Percentiles rank a stretch among this genome's conserved stretches.
Conservation (phyloP, 202 grass and related monocot species). For the Schoenoplectus tabernaemontani region DNA sequence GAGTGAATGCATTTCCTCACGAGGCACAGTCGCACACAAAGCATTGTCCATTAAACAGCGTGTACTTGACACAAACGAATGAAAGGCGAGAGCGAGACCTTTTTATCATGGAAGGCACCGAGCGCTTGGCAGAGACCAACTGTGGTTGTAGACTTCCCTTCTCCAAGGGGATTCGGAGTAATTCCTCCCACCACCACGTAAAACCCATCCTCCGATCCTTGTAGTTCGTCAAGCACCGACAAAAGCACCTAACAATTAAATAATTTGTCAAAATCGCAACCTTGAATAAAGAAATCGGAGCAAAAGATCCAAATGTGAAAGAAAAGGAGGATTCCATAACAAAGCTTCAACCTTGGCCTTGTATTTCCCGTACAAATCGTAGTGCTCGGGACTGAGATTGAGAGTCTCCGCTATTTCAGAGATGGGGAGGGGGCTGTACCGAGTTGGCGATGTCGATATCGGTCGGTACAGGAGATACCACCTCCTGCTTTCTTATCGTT, state of each 20-base stretch:
- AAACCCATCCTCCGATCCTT: slow-evolving; percentile 72
- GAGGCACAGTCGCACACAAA: not conserved
- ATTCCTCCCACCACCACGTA: slow-evolving; percentile 97
- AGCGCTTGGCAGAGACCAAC: slow-evolving; percentile 88
- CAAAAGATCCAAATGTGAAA: not conserved
- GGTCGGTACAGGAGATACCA: slow-evolving; percentile 81
- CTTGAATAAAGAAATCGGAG: not conserved
- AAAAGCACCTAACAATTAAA: slow-evolving; percentile 47
- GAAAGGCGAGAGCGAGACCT: slow-evolving; percentile 33
- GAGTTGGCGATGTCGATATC: slow-evolving; percentile 98
- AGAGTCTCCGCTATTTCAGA: slow-evolving; percentile 59
- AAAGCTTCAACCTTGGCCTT: slow-evolving; percentile 77
- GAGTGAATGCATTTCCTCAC: not conserved
- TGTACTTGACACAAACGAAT: not conserved
- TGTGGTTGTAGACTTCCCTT: slow-evolving; percentile 94
- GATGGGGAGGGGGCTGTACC: slow-evolving; percentile 63
- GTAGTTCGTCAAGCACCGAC: slow-evolving; percentile 52
- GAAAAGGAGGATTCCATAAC: not conserved
- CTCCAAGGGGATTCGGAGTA: slow-evolving; percentile 88
- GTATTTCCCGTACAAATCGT: slow-evolving; percentile 94
- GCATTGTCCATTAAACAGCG: not conserved
- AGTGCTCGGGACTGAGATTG: slow-evolving; percentile 62
- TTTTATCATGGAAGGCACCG: slow-evolving; percentile 91
- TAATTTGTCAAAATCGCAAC: no score
- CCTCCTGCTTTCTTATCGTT: slow-evolving; percentile 70